Conservation (phyloP, 345 rosid genomes). For the Syzygium jambos region DNA sequence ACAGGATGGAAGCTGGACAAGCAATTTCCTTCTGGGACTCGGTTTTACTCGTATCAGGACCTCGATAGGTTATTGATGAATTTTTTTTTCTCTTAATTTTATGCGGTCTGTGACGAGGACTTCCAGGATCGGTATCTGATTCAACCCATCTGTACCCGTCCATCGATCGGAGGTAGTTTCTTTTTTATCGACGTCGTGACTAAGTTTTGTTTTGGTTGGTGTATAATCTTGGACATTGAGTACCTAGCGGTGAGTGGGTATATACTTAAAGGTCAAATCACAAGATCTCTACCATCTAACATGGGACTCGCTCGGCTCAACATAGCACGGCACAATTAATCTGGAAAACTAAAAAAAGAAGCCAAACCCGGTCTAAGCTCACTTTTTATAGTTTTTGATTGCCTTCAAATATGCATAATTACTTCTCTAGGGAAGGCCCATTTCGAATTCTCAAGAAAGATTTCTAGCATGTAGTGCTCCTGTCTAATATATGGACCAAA, state of each 20-base stretch:
- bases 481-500: background rate
- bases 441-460: background rate
- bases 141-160: background rate
- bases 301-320: background rate
- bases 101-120: background rate
- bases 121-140: background rate
- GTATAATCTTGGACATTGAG: background rate
- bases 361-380: background rate
- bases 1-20: background rate
- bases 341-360: background rate
- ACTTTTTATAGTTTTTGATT: background rate
- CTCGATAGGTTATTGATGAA: background rate
- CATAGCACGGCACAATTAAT: background rate
- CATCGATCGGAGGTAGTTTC: background rate
- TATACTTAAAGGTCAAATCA: background rate
- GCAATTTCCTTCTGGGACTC: background rate
- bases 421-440: background rate
- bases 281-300: background rate
- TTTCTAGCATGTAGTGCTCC: background rate
- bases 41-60: background rate
- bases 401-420: background rate
- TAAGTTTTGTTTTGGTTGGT: background rate
- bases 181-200: background rate
- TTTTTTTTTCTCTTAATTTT: background rate
- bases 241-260: background rate